Base-by-base conservation (phyloP, 305 asterid genomes). In the Stenogyne calaminthoides region DNA sequence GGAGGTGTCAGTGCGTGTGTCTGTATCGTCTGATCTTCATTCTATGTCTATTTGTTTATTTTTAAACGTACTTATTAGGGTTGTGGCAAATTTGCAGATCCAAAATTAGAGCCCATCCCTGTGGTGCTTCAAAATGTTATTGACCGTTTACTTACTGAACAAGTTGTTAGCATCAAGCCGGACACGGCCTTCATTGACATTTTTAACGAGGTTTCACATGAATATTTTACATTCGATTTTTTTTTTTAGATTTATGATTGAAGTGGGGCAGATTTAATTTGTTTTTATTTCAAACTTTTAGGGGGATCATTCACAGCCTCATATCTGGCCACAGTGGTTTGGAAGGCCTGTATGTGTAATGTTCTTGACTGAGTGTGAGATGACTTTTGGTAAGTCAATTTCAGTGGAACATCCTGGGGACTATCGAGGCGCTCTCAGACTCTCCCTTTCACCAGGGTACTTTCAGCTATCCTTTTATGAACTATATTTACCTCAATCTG, bases 301-400 rank as follows among this genome's bases (percentile, higher is more conserved):
- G 98, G 96, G 92, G 62, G 98, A 93, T 71, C 87, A 89, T 82
- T 89, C 93, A 5, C 92, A 84, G 78, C 98, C 98, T 80, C 82
- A 88, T 76, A 76, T 82, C 70, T 91, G 93, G 95, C 92, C 98
- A 49, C 84, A 86, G 63, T 87, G 87, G 91, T 84, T 78, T 79
- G 96, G 91, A 77, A 82, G 94, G 83, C 98, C 98, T n/a, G 77
- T 93, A 7, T 84, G 88, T 81, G 84, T 88, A 16, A 81, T 93
- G 67, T 86, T 87, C 83, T 74, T 93, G 88, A 93, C 94, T 5
- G 94, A 81, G 65, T 91, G 96, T 77, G 97, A 91, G 42, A 83
- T 93, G 91, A 74, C 91, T 57, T 91, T 89, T 47, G 96, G 97
- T 63, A 91, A 81, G 87, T 74, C 80, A 37, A 82, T 93, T 47